These are phyloP conservation scores for Porogramme epimiltina DNA, from an alignment of 1,284 basidiomycete genomes.

Conservation along the genomic window DNA sequence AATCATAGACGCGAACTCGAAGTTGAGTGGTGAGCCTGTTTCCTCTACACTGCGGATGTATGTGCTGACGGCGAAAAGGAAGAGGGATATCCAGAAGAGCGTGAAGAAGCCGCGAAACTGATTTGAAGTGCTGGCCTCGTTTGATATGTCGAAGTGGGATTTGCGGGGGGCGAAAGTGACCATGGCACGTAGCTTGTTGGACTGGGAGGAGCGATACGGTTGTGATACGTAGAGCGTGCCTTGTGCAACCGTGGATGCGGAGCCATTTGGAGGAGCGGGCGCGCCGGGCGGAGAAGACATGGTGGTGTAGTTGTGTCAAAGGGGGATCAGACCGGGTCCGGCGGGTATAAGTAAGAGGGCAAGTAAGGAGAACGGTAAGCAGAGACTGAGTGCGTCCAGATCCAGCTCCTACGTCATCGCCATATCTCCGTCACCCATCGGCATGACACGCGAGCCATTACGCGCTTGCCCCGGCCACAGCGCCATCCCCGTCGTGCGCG, in stretches of 20 bases:
- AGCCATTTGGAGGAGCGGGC: neutral
- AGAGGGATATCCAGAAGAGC: conserved; percentile 89
- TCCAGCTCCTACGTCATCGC: no score
- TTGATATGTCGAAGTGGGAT: conserved; percentile 83
- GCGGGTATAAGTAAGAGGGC: neutral
- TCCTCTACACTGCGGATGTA: conserved; percentile 78
- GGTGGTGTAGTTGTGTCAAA: conserved; percentile 3
- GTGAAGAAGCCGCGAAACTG: conserved; percentile 94
- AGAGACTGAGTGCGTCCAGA: neutral
- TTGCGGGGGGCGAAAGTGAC: conserved; percentile 85
- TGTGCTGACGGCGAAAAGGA: conserved; percentile 77
- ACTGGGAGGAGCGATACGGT: conserved; percentile 65
- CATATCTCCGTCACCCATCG: no score
- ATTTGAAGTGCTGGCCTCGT: conserved; percentile 73
- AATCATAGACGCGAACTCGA: conserved; percentile 87
- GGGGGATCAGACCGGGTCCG: neutral
- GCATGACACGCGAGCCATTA: no score
- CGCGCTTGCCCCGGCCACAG: no score
- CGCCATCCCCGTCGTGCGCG: no score
- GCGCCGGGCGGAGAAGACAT: conserved; percentile 8
- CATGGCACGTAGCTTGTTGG: conserved; percentile 73
- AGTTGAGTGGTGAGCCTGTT: conserved; percentile 78
- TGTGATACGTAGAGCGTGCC: conserved; percentile 77
- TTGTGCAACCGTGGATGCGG: conserved; percentile 34
- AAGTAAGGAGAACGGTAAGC: neutral